These are phyloP conservation scores for Pyricularia pennisetigena DNA, from an alignment of 2,329 filamentous ascomycete genomes.

Conservation along the genomic window DNA sequence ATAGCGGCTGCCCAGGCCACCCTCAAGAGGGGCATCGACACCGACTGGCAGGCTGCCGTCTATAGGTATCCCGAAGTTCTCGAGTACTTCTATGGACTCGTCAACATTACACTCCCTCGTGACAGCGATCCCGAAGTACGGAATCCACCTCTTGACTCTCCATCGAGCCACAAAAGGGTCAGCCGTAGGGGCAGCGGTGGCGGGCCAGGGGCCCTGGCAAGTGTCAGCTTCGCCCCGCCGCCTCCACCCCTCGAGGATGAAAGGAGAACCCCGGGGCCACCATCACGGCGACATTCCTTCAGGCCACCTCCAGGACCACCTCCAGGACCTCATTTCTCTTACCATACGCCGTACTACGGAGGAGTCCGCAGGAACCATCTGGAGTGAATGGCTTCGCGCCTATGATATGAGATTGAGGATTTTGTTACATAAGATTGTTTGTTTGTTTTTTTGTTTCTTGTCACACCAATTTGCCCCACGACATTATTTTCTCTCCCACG, in stretches of 20 bases:
- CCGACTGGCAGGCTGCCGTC: conserved; percentile 68
- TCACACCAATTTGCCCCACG: not conserved
- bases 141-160: conserved; percentile 45
- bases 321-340: not conserved
- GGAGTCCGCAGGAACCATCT: not conserved
- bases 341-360: not conserved
- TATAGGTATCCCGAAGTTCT: conserved; percentile 73
- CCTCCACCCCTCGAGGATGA: conserved; percentile 24
- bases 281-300: conserved; percentile 12
- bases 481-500: not conserved
- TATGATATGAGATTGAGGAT: not conserved
- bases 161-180: conserved; percentile 36
- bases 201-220: conserved; percentile 24
- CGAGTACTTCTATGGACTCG: conserved; percentile 68
- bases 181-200: conserved; percentile 27
- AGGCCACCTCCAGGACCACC: conserved; percentile 14
- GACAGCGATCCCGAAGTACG: conserved; percentile 51
- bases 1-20: conserved; percentile 54
- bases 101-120: conserved; percentile 53
- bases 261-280: conserved; percentile 27
- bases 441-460: conserved; percentile 2
- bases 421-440: not conserved
- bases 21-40: conserved; percentile 65
- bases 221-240: conserved; percentile 23
- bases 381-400: not conserved